phyloP scores from a whole-genome alignment of 148 eudicot species.

The Rhododendron henanense region DNA sequence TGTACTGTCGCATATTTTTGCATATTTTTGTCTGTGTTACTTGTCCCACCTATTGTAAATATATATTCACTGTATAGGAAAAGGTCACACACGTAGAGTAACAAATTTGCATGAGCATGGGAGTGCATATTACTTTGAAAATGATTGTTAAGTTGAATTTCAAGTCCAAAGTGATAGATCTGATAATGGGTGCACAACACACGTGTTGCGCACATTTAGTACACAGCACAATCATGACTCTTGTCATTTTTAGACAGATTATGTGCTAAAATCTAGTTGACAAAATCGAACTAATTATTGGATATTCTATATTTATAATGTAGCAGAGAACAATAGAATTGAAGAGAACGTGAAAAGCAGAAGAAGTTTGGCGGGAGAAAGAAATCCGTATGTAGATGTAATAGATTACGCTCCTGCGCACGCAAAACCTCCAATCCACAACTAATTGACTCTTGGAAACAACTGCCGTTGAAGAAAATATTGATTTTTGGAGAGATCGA shows the following conservation, averaged over 20 bases:
- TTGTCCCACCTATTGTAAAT: too few relatives aligned
- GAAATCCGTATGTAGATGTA: not conserved
- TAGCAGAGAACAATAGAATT: not conserved
- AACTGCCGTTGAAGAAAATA: not conserved
- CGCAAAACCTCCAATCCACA: not conserved
- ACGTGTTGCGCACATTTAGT: not conserved
- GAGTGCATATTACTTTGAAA: too few relatives aligned
- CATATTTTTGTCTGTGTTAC: too few relatives aligned
- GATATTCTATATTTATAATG: not conserved
- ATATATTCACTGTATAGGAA: too few relatives aligned
- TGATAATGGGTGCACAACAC: not conserved
- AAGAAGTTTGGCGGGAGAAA: not conserved
- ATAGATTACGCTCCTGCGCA: not conserved
- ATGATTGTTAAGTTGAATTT: too few relatives aligned
- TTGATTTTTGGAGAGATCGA: not conserved
- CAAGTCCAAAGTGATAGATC: too few relatives aligned
- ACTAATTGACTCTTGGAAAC: not conserved
- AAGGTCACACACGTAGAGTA: too few relatives aligned
- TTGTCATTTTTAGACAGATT: not conserved
- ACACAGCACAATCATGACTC: not conserved
- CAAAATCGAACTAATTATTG: not conserved
- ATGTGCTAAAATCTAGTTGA: not conserved
- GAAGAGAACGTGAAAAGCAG: not conserved
- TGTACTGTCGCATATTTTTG: too few relatives aligned
- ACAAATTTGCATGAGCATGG: too few relatives aligned